A percentile compares a stretch with the other conserved stretches of the same genome.
Conservation (phyloP, 495 filamentous ascomycete genomes). For the Annulohypoxylon stygium region DNA sequence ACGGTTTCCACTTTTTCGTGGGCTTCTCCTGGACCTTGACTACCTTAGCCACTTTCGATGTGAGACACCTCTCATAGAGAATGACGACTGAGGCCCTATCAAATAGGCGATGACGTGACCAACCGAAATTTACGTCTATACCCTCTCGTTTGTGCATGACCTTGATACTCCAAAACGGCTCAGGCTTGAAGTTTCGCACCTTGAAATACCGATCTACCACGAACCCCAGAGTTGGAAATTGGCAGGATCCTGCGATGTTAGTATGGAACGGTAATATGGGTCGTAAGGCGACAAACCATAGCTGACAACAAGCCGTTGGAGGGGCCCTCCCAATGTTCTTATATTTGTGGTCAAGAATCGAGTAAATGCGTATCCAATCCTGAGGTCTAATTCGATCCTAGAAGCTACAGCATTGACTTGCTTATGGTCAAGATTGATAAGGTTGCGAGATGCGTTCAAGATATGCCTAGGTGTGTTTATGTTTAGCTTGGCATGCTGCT, state of each 20-base stretch:
- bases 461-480: conserved; percentile 72
- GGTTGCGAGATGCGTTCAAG: conserved; percentile 81
- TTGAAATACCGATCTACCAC: conserved; percentile 95
- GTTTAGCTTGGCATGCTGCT: conserved; percentile 31
- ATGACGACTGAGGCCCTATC: conserved; percentile 85
- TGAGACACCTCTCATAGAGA: conserved; percentile 86
- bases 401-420: conserved; percentile 91
- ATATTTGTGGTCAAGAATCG: conserved; percentile 85
- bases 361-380: conserved; percentile 92
- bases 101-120: conserved; percentile 86
- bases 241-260: conserved; percentile 79
- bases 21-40: conserved; percentile 88
- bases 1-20: conserved; percentile 91
- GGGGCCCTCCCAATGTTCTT: conserved; percentile 70
- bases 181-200: conserved; percentile 92
- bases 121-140: conserved; percentile 86
- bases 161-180: conserved; percentile 92
- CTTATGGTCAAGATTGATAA: conserved; percentile 81
- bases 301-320: conserved; percentile 77
- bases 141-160: conserved; percentile 82
- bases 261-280: conserved; percentile 6
- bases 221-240: conserved; percentile 97
- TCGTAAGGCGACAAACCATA: conserved; percentile 74
- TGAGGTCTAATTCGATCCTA: conserved; percentile 91
- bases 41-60: conserved; percentile 82